phyloP scores from a whole-genome alignment of 345 rosid species.

The Salix udensis region DNA sequence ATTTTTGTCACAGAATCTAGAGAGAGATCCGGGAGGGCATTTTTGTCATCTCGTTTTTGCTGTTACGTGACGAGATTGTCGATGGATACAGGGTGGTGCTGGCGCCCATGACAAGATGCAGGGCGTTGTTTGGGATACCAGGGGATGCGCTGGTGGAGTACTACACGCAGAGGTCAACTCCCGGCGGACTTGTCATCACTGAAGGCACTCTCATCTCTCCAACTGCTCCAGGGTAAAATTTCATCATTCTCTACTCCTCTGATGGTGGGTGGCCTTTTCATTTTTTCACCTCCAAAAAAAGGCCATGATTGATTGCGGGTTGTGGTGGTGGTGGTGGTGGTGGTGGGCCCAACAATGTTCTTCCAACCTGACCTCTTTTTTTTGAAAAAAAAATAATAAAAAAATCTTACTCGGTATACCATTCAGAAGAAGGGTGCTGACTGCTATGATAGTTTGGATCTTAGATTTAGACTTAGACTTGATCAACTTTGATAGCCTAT shows the following conservation, averaged over 20 bases:
- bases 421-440: too few relatives aligned
- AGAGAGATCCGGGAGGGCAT: background rate
- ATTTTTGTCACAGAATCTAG: background rate
- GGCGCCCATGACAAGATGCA: conserved; percentile 88
- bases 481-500: background rate
- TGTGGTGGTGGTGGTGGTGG: background rate
- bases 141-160: conserved; percentile 62
- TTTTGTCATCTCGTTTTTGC: conserved; percentile 2
- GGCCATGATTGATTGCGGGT: background rate
- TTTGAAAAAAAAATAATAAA: too few relatives aligned
- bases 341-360: background rate
- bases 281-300: background rate
- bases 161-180: conserved; percentile 76
- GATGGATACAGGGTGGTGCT: conserved; percentile 60
- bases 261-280: background rate
- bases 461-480: background rate
- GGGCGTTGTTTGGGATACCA: conserved; percentile 72
- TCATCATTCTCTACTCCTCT: conserved; percentile 6
- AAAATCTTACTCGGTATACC: too few relatives aligned
- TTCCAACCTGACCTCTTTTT: background rate
- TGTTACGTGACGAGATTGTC: background rate
- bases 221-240: conserved; percentile 58
- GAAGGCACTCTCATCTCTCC: conserved; percentile 74
- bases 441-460: background rate
- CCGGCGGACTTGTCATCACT: conserved; percentile 73